phyloP scores from a whole-genome alignment of 441 rosid genomes.

The Jatropha multifida region DNA sequence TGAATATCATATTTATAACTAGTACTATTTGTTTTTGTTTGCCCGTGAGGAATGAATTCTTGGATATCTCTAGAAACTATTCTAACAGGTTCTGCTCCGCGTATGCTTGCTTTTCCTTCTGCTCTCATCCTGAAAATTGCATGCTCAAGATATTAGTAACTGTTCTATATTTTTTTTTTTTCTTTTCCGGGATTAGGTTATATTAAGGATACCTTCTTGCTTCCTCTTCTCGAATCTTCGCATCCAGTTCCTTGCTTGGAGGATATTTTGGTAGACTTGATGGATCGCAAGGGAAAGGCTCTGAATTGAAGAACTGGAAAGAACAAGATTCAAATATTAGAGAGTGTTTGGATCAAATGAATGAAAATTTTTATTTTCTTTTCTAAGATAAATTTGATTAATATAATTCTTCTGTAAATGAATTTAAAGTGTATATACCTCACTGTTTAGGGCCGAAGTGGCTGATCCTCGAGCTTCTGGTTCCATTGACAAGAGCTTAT shows the following conservation, averaged over 20 bases:
- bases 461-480: slow-evolving; percentile 68
- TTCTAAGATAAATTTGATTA: too few species aligned
- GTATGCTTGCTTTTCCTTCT: slow-evolving; percentile 41
- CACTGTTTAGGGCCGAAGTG: slow-evolving; percentile 56
- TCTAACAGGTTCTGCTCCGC: slow-evolving; percentile 62
- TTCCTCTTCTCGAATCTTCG: slow-evolving; percentile 62
- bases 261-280: slow-evolving; percentile 67
- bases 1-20: slow-evolving; percentile 46
- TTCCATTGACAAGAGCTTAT: slow-evolving; percentile 69
- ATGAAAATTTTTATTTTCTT: background rate
- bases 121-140: slow-evolving; percentile 52
- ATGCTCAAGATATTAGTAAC: slow-evolving; percentile 12
- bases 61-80: slow-evolving; percentile 53
- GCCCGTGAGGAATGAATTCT: slow-evolving; percentile 54
- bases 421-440: slow-evolving; percentile 38
- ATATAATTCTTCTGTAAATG: too few species aligned
- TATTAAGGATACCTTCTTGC: slow-evolving; percentile 50
- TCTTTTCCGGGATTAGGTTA: background rate
- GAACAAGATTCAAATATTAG: background rate
- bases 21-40: slow-evolving; percentile 41
- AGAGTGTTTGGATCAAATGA: too few species aligned
- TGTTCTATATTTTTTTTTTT: too few species aligned
- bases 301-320: slow-evolving; percentile 56
- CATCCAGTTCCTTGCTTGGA: slow-evolving; percentile 79
- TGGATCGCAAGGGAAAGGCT: slow-evolving; percentile 63